Conservation (phyloP, 1,284 basidiomycete species). For the Pulchroboletus neoregius region DNA sequence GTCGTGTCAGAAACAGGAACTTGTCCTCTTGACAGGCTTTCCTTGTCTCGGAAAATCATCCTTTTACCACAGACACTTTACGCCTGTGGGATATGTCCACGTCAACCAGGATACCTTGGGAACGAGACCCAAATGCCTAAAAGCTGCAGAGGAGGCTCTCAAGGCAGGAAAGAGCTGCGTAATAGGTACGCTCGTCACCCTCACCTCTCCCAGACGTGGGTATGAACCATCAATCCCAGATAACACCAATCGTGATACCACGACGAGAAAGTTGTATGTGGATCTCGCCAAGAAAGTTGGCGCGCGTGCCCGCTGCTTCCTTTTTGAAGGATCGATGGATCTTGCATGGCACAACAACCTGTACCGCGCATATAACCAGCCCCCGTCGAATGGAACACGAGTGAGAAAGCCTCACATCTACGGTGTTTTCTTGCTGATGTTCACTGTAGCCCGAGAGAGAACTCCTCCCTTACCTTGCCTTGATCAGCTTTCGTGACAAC, state of each 20-base stretch:
- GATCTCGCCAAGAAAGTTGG: constrained; percentile 56
- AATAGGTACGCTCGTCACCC: constrained; percentile 51
- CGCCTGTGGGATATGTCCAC: constrained; percentile 67
- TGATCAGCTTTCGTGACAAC: constrained; percentile 53
- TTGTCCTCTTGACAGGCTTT: constrained; percentile 86
- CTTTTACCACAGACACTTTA: constrained; percentile 72
- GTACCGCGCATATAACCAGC: constrained; percentile 68
- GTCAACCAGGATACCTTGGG: constrained; percentile 85
- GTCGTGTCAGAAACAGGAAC: constrained; percentile 35
- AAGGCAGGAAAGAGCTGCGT: constrained; percentile 63
- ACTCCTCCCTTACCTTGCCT: constrained; percentile 63
- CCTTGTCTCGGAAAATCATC: constrained; percentile 87
- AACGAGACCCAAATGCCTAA: constrained; percentile 72
- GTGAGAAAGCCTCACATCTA: constrained; percentile 29
- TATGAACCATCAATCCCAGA: constrained; percentile 43
- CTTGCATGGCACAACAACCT: constrained; percentile 89
- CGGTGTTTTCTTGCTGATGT: constrained; percentile 6
- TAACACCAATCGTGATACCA: constrained; percentile 77
- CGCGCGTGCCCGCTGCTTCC: constrained; percentile 52
- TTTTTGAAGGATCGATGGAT: constrained; percentile 68
- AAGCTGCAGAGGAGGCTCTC: constrained; percentile 57
- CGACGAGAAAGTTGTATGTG: constrained; percentile 68
- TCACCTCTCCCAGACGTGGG: neutral
- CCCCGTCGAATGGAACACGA: constrained; percentile 40
- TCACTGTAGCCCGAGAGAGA: constrained; percentile 45